Conservation (phyloP, 164 flowering plant species). For the Sedum album region DNA sequence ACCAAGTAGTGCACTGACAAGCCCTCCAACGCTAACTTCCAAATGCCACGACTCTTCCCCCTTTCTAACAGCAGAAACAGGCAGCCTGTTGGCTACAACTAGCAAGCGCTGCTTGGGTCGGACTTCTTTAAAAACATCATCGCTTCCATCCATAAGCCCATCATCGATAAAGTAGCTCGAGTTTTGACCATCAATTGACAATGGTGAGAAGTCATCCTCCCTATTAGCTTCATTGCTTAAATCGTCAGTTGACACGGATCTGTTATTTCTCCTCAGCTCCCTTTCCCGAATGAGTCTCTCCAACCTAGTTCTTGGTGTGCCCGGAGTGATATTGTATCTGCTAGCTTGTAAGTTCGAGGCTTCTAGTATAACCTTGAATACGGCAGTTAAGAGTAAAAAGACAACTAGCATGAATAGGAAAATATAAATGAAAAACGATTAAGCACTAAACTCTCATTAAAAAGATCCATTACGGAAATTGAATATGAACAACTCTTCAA, state of each 20-base stretch:
- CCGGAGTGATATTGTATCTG: conserved; percentile 26
- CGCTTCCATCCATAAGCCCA: conserved; percentile 26
- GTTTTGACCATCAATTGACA: conserved; percentile 22
- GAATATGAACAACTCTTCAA: too few relatives aligned
- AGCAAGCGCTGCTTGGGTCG: conserved; percentile 57
- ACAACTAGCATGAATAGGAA: neutral
- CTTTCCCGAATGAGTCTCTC: conserved; percentile 45
- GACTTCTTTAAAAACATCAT: conserved; percentile 31
- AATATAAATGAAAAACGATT: too few relatives aligned
- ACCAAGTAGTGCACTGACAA: conserved; percentile 96
- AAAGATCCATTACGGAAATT: too few relatives aligned
- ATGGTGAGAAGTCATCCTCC: conserved; percentile 13
- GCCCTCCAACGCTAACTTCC: conserved; percentile 89
- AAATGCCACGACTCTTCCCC: conserved; percentile 78
- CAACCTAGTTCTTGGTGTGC: conserved; percentile 25
- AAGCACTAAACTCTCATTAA: too few relatives aligned
- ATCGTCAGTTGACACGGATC: conserved; percentile 24
- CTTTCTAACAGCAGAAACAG: conserved; percentile 75
- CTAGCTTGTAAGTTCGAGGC: conserved; percentile 42
- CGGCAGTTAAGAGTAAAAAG: neutral
- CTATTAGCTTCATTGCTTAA: conserved; percentile 18
- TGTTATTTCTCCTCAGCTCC: conserved; percentile 34
- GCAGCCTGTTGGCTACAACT: conserved; percentile 88
- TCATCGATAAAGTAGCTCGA: conserved; percentile 17
- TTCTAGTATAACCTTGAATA: conserved; percentile 14